A percentile compares a stretch with the other conserved stretches of the same genome.
Conservation (phyloP, 2,329 filamentous ascomycete species). For the Byssoonygena ceratinophila region DNA sequence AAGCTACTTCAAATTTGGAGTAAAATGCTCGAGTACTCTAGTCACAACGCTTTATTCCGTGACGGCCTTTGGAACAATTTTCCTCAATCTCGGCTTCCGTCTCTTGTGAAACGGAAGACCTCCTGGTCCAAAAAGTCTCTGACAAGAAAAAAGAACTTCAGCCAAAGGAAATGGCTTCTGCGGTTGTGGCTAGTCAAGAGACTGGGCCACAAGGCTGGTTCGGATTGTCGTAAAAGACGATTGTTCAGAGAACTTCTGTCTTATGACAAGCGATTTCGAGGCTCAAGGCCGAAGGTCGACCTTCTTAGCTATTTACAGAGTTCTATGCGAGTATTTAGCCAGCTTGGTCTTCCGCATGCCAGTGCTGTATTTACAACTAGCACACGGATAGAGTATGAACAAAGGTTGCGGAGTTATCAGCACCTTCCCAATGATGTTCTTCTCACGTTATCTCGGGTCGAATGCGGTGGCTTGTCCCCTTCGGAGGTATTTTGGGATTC, state of each 20-base stretch:
- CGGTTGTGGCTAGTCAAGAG: constrained; percentile 12
- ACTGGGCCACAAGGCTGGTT: neutral
- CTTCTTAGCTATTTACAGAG: neutral
- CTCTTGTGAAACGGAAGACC: neutral
- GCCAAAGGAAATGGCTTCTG: constrained; percentile 1
- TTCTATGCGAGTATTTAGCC: neutral
- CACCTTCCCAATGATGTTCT: neutral
- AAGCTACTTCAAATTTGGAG: constrained; percentile 26
- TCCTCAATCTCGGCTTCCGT: neutral
- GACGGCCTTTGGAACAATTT: neutral
- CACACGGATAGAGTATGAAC: constrained; percentile 3
- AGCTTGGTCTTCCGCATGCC: constrained; percentile 1
- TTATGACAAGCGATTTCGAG: neutral
- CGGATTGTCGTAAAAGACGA: neutral
- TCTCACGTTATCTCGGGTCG: neutral
- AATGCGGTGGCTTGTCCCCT: neutral
- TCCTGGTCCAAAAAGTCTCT: neutral
- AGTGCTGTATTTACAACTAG: neutral
- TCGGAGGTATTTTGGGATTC: neutral
- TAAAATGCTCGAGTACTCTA: constrained; percentile 15
- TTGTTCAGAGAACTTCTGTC: constrained; percentile 5
- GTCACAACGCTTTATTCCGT: neutral
- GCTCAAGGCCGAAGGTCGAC: neutral
- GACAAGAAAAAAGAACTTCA: neutral
- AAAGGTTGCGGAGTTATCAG: neutral